These are phyloP conservation scores for Lipomyces starkeyi DNA, from an alignment of 805 yeast genomes.

Conservation along the genomic window DNA sequence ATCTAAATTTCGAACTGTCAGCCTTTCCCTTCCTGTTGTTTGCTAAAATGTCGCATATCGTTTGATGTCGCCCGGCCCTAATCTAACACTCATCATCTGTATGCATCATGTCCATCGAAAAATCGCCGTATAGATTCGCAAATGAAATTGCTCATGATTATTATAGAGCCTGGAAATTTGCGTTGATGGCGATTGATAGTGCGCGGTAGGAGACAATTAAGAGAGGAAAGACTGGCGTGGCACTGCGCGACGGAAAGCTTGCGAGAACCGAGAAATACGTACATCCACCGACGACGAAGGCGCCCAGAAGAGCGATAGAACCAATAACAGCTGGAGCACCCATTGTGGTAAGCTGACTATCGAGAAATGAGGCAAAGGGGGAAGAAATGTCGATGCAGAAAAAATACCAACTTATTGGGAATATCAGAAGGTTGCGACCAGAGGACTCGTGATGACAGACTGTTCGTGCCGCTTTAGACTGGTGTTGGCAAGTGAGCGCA, in stretches of 20 bases:
- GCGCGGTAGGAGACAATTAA: neutral
- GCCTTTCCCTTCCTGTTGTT: neutral
- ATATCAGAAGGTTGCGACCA: neutral
- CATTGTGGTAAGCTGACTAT: conserved; percentile 23
- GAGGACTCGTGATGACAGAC: neutral
- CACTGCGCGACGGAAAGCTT: neutral
- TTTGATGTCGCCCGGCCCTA: neutral
- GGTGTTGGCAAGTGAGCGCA: conserved; percentile 7
- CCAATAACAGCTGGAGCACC: conserved; percentile 41
- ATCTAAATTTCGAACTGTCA: conserved; percentile 42
- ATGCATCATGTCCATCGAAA: neutral
- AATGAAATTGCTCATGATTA: neutral
- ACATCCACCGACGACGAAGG: conserved; percentile 49
- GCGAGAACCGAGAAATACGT: conserved; percentile 31
- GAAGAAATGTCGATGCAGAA: neutral
- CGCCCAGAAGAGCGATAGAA: conserved; percentile 44
- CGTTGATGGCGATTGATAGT: neutral
- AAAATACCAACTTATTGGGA: neutral
- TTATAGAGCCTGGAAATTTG: neutral
- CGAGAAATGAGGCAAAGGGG: conserved; percentile 11
- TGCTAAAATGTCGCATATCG: neutral
- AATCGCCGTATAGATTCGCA: neutral
- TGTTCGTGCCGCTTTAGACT: conserved; percentile 10
- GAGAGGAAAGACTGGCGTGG: neutral
- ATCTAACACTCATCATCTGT: neutral